Evolutionary conservation across 2,329 filamentous ascomycete species (phyloP).

Genomic region (Pseudovirgaria hyperparasitica): DNA sequence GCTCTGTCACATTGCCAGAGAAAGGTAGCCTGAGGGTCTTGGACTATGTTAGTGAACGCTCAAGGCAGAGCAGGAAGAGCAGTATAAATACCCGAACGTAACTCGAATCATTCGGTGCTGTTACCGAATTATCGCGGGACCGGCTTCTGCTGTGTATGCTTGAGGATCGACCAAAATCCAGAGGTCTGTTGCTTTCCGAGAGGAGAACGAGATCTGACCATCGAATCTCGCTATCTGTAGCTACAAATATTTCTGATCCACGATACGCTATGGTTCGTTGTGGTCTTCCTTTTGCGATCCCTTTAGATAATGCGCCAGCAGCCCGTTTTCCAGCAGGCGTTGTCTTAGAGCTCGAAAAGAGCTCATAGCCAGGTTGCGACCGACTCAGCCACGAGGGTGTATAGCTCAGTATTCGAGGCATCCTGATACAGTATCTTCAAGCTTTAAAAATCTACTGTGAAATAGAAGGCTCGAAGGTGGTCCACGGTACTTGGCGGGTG

Average conservation of each 20-base stretch:
- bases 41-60: slow-evolving; percentile 3
- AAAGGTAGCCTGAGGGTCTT: slow-evolving; percentile 67
- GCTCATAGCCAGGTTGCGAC: slow-evolving; percentile 60
- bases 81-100: too few relatives aligned
- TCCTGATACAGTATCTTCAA: slow-evolving; percentile 26
- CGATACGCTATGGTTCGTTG: slow-evolving; percentile 60
- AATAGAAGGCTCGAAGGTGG: too few relatives aligned
- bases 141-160: background rate
- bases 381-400: slow-evolving; percentile 78
- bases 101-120: background rate
- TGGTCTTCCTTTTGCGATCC: slow-evolving; percentile 25
- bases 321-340: slow-evolving; percentile 18
- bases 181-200: slow-evolving; percentile 42
- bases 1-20: slow-evolving; percentile 70
- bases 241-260: slow-evolving; percentile 79
- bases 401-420: slow-evolving; percentile 79
- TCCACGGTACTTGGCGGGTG: too few relatives aligned
- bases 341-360: slow-evolving; percentile 53
- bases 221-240: slow-evolving; percentile 76
- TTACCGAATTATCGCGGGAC: background rate
- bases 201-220: slow-evolving; percentile 78
- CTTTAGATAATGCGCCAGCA: slow-evolving; percentile 9
- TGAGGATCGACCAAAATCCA: background rate
- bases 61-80: background rate
- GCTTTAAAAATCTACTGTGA: too few relatives aligned